Percentiles rank a stretch among this genome's conserved stretches.
Conservation (phyloP, 495 filamentous ascomycete species). For the Podospora pseudopauciseta region DNA sequence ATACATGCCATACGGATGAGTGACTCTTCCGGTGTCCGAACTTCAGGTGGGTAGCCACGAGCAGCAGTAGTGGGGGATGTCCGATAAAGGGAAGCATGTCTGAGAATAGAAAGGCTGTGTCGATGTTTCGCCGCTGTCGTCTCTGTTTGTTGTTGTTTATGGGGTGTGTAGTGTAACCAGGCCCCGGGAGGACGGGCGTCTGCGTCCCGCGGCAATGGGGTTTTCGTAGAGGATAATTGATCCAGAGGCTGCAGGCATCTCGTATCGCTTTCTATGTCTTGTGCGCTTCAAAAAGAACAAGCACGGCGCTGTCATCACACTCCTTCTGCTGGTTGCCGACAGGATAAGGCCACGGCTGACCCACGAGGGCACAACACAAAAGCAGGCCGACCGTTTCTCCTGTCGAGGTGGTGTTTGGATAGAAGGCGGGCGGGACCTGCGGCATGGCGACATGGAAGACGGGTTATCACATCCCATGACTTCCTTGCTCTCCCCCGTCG, state of each 20-base stretch:
- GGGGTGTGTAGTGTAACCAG: not conserved
- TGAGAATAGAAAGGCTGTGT: conserved; percentile 1
- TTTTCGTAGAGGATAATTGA: not conserved
- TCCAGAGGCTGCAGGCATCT: not conserved
- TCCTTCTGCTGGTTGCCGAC: conserved; percentile 4
- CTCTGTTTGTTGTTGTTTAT: not conserved
- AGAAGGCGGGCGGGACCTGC: not conserved
- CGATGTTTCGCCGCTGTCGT: conserved; percentile 1
- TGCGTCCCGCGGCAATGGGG: not conserved
- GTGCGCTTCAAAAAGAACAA: not conserved
- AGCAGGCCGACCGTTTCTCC: not conserved
- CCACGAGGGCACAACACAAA: not conserved
- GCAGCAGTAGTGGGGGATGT: not conserved
- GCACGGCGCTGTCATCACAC: not conserved
- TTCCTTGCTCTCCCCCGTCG: not conserved
- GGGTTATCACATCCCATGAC: not conserved
- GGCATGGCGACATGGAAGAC: not conserved
- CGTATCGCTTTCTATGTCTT: not conserved
- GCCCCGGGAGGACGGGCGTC: not conserved
- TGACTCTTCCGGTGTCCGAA: not conserved
- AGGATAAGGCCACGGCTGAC: not conserved
- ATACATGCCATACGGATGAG: not conserved
- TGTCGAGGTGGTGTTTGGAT: not conserved
- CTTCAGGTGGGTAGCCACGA: not conserved
- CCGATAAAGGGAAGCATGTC: not conserved